Percentiles rank a stretch among this genome's conserved stretches.
phyloP scores from a whole-genome alignment of 441 rosid species.

The Gossypium gossypioides region DNA sequence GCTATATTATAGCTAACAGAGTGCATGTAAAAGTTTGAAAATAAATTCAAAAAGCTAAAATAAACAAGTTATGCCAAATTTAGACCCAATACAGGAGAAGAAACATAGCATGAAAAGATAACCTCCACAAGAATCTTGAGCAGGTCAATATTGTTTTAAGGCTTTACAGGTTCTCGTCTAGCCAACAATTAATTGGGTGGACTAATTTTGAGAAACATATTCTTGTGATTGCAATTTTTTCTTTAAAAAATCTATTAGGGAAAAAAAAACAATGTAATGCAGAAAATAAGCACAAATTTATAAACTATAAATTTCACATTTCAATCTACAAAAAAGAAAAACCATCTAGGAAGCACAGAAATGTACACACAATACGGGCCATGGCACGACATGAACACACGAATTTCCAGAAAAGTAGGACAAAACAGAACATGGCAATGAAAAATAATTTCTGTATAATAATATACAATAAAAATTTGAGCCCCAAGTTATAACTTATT shows the following conservation, averaged over 20 bases:
- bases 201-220: not conserved
- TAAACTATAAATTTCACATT: not conserved
- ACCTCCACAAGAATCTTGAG: not conserved
- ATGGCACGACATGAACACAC: not conserved
- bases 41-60: not conserved
- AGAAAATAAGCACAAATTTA: not conserved
- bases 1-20: not conserved
- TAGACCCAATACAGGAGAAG: slow-evolving; percentile 7
- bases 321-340: not conserved
- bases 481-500: too few species aligned
- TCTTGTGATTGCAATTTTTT: not conserved
- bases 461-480: not conserved
- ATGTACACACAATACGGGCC: not conserved
- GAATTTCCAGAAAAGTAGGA: not conserved
- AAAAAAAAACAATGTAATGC: not conserved
- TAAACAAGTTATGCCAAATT: not conserved
- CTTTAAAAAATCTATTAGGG: not conserved
- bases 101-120: not conserved
- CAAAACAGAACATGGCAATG: not conserved
- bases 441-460: not conserved
- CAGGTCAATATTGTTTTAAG: not conserved
- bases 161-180: not conserved
- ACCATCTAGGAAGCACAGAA: not conserved
- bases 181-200: not conserved
- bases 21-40: not conserved